A percentile compares a stretch with the other conserved stretches of the same genome.
phyloP scores from a whole-genome alignment of 2,329 filamentous ascomycete species.

The Alternaria solani region DNA sequence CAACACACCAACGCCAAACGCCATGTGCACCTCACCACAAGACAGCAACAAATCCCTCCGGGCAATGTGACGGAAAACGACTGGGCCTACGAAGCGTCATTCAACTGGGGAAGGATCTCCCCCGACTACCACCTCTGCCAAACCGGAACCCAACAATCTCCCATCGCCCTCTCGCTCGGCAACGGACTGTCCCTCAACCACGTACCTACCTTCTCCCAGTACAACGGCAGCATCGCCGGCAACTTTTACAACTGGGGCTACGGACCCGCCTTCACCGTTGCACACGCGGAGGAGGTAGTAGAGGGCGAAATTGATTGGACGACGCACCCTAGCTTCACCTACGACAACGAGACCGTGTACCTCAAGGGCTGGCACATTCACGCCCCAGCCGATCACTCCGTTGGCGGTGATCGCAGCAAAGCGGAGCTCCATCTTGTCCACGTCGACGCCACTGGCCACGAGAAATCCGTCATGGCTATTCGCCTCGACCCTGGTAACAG shows the following conservation, averaged over 20 bases:
- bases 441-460: slow-evolving; percentile 52
- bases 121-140: slow-evolving; percentile 58
- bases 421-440: slow-evolving; percentile 62
- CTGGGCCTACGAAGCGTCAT: slow-evolving; percentile 35
- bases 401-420: slow-evolving; percentile 54
- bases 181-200: slow-evolving; percentile 54
- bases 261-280: slow-evolving; percentile 56
- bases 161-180: slow-evolving; percentile 55
- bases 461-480: slow-evolving; percentile 58
- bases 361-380: slow-evolving; percentile 63
- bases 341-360: slow-evolving; percentile 59
- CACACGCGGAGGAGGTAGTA: slow-evolving; percentile 35
- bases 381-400: slow-evolving; percentile 59
- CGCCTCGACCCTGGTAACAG: slow-evolving; percentile 55
- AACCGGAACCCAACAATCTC: slow-evolving; percentile 60
- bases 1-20: slow-evolving; percentile 26
- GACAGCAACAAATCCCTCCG: slow-evolving; percentile 9
- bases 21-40: slow-evolving; percentile 11
- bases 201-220: slow-evolving; percentile 53
- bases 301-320: slow-evolving; percentile 42
- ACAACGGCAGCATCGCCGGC: slow-evolving; percentile 48
- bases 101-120: slow-evolving; percentile 53
- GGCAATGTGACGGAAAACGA: slow-evolving; percentile 16
- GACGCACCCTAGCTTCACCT: slow-evolving; percentile 53
- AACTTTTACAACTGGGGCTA: slow-evolving; percentile 61